These are phyloP conservation scores for Pogostemon cablin DNA, from an alignment of 257 asterid species.

Conservation along the genomic window DNA sequence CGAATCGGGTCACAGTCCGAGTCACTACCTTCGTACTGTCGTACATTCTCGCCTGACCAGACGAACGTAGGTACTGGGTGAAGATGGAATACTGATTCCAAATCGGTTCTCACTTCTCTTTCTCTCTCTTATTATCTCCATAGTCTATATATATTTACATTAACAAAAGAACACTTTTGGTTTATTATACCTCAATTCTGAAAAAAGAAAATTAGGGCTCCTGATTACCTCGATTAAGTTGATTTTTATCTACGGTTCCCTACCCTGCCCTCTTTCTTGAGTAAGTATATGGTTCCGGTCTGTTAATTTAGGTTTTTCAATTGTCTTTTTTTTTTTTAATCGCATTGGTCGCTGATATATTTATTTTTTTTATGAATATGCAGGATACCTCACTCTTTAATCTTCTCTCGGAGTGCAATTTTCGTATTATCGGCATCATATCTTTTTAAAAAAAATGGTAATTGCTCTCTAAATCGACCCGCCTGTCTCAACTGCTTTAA, in stretches of 20 bases:
- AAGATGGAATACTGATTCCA: not conserved
- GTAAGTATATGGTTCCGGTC: not conserved
- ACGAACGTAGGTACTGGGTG: not conserved
- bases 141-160: no score
- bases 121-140: no score
- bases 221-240: not conserved
- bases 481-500: not conserved
- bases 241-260: not conserved
- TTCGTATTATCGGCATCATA: constrained; percentile 7
- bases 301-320: constrained; percentile 11
- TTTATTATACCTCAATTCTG: no score
- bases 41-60: not conserved
- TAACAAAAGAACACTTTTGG: no score
- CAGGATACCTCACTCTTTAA: constrained; percentile 4
- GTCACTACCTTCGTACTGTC: not conserved
- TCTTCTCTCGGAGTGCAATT: not conserved
- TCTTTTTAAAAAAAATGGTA: constrained; percentile 29
- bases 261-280: not conserved
- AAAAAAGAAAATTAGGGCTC: not conserved
- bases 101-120: no score
- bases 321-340: not conserved
- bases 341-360: not conserved
- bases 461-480: not conserved
- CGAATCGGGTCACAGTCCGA: not conserved
- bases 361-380: constrained; percentile 8